A percentile compares a stretch with the other conserved stretches of the same genome.
Conservation (phyloP, 257 asterid species). For the Gentiana straminea region DNA sequence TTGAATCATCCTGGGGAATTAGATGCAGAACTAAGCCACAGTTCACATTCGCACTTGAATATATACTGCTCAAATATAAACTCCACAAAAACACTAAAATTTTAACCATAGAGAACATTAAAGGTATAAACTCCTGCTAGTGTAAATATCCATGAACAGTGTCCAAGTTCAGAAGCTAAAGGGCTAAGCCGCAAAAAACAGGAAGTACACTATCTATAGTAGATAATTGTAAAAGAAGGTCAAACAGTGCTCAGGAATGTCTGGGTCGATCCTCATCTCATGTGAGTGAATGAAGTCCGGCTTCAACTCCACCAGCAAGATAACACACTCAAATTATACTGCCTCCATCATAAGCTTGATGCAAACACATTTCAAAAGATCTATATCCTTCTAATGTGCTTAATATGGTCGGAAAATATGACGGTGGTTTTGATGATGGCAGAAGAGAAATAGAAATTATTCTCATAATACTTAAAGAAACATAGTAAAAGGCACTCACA, state of each 20-base stretch:
- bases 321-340: too few species aligned
- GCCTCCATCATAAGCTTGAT: too few species aligned
- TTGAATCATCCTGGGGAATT: slow-evolving; percentile 61
- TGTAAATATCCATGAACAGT: too few species aligned
- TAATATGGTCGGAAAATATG: neutral
- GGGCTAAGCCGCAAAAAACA: neutral
- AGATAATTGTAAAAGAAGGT: neutral
- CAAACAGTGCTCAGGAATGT: neutral
- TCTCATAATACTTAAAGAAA: neutral
- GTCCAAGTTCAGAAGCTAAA: neutral
- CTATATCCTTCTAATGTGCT: neutral
- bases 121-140: too few species aligned
- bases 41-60: neutral
- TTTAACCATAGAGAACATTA: too few species aligned
- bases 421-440: neutral
- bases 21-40: neutral
- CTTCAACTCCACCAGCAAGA: neutral
- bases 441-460: neutral
- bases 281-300: neutral
- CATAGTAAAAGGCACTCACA: slow-evolving; percentile 39
- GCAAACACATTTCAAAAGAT: neutral
- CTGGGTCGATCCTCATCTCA: neutral
- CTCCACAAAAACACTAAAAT: too few species aligned
- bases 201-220: neutral
- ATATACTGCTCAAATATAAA: neutral